These are phyloP conservation scores for Linnemannia hyalina DNA, from an alignment of 192 early-diverging fungal genomes.

Conservation along the genomic window DNA sequence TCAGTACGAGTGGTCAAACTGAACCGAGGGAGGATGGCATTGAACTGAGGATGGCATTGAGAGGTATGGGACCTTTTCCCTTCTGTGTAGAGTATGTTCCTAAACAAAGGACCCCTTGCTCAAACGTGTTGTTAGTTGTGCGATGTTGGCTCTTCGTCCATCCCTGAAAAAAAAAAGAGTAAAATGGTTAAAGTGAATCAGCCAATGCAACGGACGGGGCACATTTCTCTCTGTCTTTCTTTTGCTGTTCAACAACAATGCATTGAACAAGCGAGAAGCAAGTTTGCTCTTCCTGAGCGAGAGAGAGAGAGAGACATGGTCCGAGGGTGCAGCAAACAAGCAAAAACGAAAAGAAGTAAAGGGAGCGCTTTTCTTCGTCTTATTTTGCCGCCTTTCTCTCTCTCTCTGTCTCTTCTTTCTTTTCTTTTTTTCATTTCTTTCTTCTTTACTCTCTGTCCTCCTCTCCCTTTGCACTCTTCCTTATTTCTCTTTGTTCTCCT, in stretches of 20 bases:
- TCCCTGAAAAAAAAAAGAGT: background rate
- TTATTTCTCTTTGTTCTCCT: background rate
- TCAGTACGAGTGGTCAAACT: no score
- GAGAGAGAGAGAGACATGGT: background rate
- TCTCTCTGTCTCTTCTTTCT: background rate
- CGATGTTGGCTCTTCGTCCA: background rate
- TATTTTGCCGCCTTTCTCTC: background rate
- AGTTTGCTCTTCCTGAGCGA: background rate
- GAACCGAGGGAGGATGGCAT: no score
- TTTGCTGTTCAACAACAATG: background rate
- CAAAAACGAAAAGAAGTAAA: background rate
- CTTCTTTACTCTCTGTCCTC: background rate
- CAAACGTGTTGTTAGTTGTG: background rate
- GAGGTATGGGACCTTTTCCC: no score
- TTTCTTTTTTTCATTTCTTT: background rate
- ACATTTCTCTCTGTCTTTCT: no score
- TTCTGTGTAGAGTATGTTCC: no score
- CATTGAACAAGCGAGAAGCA: background rate
- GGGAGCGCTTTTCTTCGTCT: background rate
- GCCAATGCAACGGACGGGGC: background rate
- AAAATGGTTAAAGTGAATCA: background rate
- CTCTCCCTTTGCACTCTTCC: slow-evolving; percentile 6
- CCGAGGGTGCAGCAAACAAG: background rate
- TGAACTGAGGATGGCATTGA: no score
- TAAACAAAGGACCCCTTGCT: background rate